These are phyloP conservation scores for Naegleria lovaniensis DNA, from an alignment of 208 protist genomes.

Conservation along the genomic window DNA sequence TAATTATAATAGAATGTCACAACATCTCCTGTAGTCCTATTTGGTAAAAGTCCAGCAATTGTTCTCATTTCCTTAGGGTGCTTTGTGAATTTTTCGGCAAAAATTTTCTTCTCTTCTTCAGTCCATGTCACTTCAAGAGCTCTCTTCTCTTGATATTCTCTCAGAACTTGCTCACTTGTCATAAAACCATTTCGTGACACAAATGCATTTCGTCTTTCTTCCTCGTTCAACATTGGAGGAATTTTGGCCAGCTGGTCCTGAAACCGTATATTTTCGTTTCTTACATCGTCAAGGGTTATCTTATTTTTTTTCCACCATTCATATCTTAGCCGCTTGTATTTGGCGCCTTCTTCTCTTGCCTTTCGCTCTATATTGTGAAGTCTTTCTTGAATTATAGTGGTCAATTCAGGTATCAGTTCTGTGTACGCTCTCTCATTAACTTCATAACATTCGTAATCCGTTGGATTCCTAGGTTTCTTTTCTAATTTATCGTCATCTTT, in stretches of 20 bases:
- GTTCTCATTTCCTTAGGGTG: constrained; percentile 45
- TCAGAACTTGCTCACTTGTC: neutral
- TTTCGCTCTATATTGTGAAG: neutral
- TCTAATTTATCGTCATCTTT: neutral
- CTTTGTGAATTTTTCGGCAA: constrained; percentile 24
- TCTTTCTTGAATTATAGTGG: neutral
- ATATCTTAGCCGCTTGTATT: neutral
- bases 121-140: constrained; percentile 21
- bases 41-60: constrained; percentile 36
- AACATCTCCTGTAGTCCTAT: constrained; percentile 41
- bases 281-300: neutral
- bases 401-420: neutral
- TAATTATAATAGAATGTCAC: constrained; percentile 45
- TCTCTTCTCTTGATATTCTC: neutral
- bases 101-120: constrained; percentile 26
- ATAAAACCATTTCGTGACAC: neutral
- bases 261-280: neutral
- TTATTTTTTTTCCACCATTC: neutral
- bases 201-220: neutral
- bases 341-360: neutral
- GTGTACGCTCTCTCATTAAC: neutral
- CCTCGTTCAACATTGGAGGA: neutral
- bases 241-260: neutral
- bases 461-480: neutral
- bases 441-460: neutral